These are phyloP conservation scores for Leccinum barrowsii DNA, from an alignment of 768 basidiomycete species.

Conservation along the genomic window DNA sequence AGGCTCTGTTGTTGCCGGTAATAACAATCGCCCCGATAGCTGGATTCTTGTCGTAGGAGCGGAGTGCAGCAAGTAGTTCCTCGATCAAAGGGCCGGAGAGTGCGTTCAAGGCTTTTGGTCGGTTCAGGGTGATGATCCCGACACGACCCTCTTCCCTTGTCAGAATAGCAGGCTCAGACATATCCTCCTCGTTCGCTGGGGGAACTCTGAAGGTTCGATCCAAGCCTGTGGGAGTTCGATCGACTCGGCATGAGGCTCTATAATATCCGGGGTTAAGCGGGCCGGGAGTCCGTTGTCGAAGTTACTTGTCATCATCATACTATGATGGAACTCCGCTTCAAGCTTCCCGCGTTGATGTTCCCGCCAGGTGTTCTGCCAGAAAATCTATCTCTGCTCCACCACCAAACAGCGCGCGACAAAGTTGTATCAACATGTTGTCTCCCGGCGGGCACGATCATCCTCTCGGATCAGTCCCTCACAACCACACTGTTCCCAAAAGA, in stretches of 20 bases:
- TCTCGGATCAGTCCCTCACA: slow-evolving; percentile 43
- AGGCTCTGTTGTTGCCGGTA: slow-evolving; percentile 85
- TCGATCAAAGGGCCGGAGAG: slow-evolving; percentile 72
- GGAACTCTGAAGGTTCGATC: not conserved
- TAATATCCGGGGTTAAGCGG: not conserved
- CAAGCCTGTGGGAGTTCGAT: not conserved
- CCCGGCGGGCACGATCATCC: slow-evolving; percentile 45
- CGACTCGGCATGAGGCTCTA: not conserved
- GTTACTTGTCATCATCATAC: not conserved
- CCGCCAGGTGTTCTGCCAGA: slow-evolving; percentile 6
- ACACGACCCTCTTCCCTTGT: slow-evolving; percentile 22
- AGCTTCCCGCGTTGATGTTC: slow-evolving; percentile 3
- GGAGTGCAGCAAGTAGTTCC: slow-evolving; percentile 76
- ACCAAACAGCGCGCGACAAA: slow-evolving; percentile 48
- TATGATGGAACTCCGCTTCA: not conserved
- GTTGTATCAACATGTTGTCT: slow-evolving; percentile 41
- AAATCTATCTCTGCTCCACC: slow-evolving; percentile 35
- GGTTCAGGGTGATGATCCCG: slow-evolving; percentile 72
- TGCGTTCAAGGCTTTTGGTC: slow-evolving; percentile 86
- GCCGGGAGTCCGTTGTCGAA: not conserved
- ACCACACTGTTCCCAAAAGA: slow-evolving; percentile 49
- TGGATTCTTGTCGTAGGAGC: slow-evolving; percentile 63
- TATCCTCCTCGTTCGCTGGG: not conserved
- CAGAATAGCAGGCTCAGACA: slow-evolving; percentile 24
- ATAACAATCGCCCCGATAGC: slow-evolving; percentile 81